phyloP scores from a whole-genome alignment of 306 rosid species.

The Begonia peltatifolia region DNA sequence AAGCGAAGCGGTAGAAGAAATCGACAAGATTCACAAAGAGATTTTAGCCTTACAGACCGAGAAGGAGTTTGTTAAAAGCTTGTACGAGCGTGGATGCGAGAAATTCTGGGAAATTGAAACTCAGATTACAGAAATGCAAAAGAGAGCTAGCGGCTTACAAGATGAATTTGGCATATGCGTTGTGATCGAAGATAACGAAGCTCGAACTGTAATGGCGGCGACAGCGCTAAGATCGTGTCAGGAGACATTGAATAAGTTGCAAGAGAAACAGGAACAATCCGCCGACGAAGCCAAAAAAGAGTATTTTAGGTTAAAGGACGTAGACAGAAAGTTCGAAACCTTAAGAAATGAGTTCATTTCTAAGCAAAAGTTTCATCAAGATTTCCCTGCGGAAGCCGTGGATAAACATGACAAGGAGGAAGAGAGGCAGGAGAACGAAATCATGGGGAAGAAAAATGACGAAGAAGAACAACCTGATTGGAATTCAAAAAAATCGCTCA shows the following conservation, averaged over 20 bases:
- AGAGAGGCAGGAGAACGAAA: constrained; percentile 12
- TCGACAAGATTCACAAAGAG: constrained; percentile 67
- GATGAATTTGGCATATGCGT: constrained; percentile 48
- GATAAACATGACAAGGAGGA: not conserved
- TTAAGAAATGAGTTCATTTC: constrained; percentile 26
- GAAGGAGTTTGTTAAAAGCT: constrained; percentile 76
- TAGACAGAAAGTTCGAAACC: constrained; percentile 27
- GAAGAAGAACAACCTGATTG: constrained; percentile 23
- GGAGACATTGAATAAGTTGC: constrained; percentile 44
- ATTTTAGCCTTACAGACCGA: constrained; percentile 66
- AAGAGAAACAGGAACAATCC: constrained; percentile 32
- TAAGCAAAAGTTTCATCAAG: constrained; percentile 7
- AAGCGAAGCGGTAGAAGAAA: constrained; percentile 44
- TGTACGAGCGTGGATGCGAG: constrained; percentile 49
- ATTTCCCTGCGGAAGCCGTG: too few species aligned
- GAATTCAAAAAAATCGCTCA: constrained; percentile 27
- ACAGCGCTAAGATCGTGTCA: constrained; percentile 71
- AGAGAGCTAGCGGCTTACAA: constrained; percentile 43
- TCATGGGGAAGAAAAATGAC: constrained; percentile 15
- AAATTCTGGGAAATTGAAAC: constrained; percentile 69
- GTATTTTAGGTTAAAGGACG: constrained; percentile 28
- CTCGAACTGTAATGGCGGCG: constrained; percentile 63
- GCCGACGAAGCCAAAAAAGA: constrained; percentile 44
- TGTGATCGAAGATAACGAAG: constrained; percentile 58
- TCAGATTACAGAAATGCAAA: constrained; percentile 44